Base-by-base conservation (phyloP, 2,329 filamentous ascomycete species). In the Orbilia quercus region DNA sequence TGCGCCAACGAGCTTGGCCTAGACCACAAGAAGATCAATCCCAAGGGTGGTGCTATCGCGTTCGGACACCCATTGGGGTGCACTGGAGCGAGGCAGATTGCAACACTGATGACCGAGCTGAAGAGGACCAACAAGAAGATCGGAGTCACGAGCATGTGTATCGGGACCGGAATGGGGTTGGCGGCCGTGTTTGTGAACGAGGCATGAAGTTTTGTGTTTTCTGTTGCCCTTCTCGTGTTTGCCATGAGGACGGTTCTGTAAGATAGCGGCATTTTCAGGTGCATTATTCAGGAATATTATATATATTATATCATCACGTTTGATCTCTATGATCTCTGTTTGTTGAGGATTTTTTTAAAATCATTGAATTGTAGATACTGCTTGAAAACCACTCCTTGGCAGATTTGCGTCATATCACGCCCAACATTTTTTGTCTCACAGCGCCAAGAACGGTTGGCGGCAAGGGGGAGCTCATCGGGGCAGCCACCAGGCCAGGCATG, bases 121-220 rank as follows among this genome's bases (percentile, higher is more conserved):
- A 90, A 87, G 85, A 85, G 94, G 80, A 95, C 88, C 60, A 88
- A 89, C 69, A 86, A 95, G 85, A 91, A 90, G 85, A 83, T 98
- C 74, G 95, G 95, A 57, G 88, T 96, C 44, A 97, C 92, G 28
- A 94, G 90, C 81, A 98, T 98, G 95, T 99, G 95, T 80, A 84
- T 98, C 54, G 95, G 94, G 57, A 98, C 94, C 1, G 94, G 92
- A 59, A 98, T 98, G 95, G 94, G 94, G 58, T 96, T 97, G 92
- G 93, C 92, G 66, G 92, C 93, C 73, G 90, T 97, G 71, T 97
- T 93, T 92, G 93, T 97, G 76, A 91, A 92, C 1, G 93, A 96
- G 84, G 69, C 96, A 91, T 48, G 22, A 45, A 9, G 28, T 31
- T 31, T 5, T 31, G 28, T 31, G 4, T 31, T 31, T 31, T 31